Percentiles rank a stretch among this genome's conserved stretches.
These are phyloP conservation scores for Exophiala dermatitidis DNA, from an alignment of 2,329 filamentous ascomycete species.

Conservation along the genomic window DNA sequence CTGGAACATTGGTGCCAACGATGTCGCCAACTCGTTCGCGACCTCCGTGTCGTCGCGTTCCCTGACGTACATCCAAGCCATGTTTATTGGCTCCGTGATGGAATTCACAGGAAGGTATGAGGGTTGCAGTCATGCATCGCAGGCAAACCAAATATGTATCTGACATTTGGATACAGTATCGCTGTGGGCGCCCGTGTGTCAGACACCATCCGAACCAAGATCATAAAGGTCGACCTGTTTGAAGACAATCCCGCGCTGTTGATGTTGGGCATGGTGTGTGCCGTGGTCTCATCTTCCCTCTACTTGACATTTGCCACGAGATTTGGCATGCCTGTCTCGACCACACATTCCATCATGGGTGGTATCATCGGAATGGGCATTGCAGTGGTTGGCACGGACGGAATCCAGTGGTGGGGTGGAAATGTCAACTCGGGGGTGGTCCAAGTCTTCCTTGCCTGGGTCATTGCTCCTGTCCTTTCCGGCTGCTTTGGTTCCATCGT, in stretches of 20 bases:
- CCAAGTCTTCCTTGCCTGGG: constrained; percentile 33
- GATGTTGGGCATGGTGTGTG: constrained; percentile 59
- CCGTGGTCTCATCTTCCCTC: constrained; percentile 55
- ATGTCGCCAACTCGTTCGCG: constrained; percentile 77
- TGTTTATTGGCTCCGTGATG: constrained; percentile 58
- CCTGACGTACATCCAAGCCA: constrained; percentile 61
- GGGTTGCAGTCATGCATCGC: constrained; percentile 34
- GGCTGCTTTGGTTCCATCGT: constrained; percentile 58
- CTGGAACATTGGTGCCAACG: constrained; percentile 72
- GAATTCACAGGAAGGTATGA: constrained; percentile 50
- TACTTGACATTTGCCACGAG: constrained; percentile 76
- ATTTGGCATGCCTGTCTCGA: constrained; percentile 64
- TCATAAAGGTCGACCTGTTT: constrained; percentile 56
- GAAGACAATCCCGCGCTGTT: constrained; percentile 55
- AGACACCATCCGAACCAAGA: constrained; percentile 70
- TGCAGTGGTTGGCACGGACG: constrained; percentile 53
- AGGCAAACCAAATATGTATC: neutral
- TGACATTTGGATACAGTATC: constrained; percentile 32
- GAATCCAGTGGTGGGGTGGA: constrained; percentile 64
- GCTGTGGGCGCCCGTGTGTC: constrained; percentile 61
- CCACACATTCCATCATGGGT: constrained; percentile 57
- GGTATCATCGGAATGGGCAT: constrained; percentile 62
- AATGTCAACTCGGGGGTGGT: constrained; percentile 55
- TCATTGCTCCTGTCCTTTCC: constrained; percentile 62
- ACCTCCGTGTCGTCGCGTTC: constrained; percentile 75